A percentile compares a stretch with the other conserved stretches of the same genome.
Evolutionary conservation across 805 yeast genomes (phyloP).

Genomic region (Yamadazyma paraphyllophila): DNA sequence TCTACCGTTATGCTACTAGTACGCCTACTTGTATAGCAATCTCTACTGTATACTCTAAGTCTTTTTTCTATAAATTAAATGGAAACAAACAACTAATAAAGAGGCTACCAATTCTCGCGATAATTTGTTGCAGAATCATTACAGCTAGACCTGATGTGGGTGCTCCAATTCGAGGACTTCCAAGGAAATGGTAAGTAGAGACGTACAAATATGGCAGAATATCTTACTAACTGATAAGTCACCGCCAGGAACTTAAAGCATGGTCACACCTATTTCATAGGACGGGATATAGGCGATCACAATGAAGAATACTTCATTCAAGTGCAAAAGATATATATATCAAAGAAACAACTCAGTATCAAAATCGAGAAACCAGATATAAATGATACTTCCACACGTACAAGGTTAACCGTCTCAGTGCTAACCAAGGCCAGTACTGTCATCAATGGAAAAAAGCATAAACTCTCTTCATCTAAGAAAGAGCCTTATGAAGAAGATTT

Average conservation of each 20-base stretch:
- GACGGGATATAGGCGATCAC: conserved; percentile 3
- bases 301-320: conserved; percentile 6
- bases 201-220: not conserved
- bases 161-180: conserved; percentile 2
- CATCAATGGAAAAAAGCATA: conserved; percentile 14
- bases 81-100: too few species aligned
- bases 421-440: conserved; percentile 10
- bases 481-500: conserved; percentile 5
- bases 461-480: conserved; percentile 2
- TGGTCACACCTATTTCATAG: conserved; percentile 3
- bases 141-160: not conserved
- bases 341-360: conserved; percentile 13
- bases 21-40: too few species aligned
- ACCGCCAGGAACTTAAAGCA: conserved; percentile 3
- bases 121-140: not conserved
- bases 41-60: too few species aligned
- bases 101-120: not conserved
- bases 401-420: conserved; percentile 9
- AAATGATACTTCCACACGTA: not conserved
- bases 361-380: conserved; percentile 1
- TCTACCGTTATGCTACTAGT: too few species aligned
- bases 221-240: conserved; percentile 4
- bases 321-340: conserved; percentile 9
- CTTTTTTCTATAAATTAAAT: not conserved
- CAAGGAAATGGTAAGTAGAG: conserved; percentile 6